phyloP scores from a whole-genome alignment of 192 early-diverging fungal species.

The Coemansia sp. region DNA sequence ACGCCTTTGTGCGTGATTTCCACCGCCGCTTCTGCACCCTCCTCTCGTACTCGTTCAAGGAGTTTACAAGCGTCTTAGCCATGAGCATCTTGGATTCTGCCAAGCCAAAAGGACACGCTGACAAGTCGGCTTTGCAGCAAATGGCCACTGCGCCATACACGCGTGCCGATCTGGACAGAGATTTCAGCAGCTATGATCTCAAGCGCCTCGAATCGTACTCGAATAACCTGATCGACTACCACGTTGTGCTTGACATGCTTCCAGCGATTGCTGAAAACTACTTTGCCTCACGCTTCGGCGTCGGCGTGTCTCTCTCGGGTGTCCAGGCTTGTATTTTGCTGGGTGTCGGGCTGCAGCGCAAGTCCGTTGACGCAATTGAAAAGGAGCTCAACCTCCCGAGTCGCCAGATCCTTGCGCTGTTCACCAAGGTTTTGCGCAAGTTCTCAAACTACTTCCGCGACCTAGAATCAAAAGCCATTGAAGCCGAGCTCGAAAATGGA shows the following conservation, averaged over 20 bases:
- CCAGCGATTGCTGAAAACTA: constrained; percentile 78
- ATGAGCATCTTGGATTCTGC: constrained; percentile 82
- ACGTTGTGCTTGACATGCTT: constrained; percentile 92
- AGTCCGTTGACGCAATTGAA: constrained; percentile 85
- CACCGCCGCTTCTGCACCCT: constrained; percentile 84
- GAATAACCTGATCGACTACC: constrained; percentile 96
- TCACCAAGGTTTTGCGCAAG: constrained; percentile 92
- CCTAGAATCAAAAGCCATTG: constrained; percentile 52
- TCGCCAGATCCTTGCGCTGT: constrained; percentile 88
- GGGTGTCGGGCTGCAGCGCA: constrained; percentile 91
- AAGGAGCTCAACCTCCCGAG: constrained; percentile 81
- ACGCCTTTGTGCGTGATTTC: constrained; percentile 90
- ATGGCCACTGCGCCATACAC: constrained; percentile 13
- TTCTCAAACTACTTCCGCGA: constrained; percentile 67
- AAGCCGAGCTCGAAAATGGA: constrained; percentile 28
- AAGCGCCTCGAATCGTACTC: constrained; percentile 96
- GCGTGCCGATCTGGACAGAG: constrained; percentile 25
- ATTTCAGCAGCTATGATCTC: constrained; percentile 71
- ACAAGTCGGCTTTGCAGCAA: too few relatives aligned
- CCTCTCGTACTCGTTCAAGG: constrained; percentile 83
- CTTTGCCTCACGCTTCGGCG: constrained; percentile 66
- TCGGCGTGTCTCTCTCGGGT: constrained; percentile 69
- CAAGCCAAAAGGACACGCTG: constrained; percentile 14
- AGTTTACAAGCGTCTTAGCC: constrained; percentile 78
- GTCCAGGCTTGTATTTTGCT: constrained; percentile 85